Evolutionary conservation across 306 rosid genomes (phyloP).

Genomic region (Fagus crenata): DNA sequence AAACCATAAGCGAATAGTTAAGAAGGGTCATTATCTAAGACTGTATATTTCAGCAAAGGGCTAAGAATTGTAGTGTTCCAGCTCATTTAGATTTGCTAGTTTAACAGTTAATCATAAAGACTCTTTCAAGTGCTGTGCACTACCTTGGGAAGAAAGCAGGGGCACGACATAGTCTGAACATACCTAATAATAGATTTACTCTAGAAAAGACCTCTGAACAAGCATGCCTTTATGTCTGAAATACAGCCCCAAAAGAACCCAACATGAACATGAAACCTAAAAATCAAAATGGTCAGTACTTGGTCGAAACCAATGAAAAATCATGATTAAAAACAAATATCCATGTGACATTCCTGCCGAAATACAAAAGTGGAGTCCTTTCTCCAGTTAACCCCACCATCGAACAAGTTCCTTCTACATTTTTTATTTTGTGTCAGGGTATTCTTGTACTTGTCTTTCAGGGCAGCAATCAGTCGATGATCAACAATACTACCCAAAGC

Average conservation of each 20-base stretch:
- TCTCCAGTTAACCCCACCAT: not conserved
- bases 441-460: slow-evolving; percentile 64
- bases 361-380: not conserved
- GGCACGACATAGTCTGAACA: not conserved
- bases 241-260: not conserved
- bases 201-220: not conserved
- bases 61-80: not conserved
- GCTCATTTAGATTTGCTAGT: not conserved
- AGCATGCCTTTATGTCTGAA: not conserved
- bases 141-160: not conserved
- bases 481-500: slow-evolving; percentile 60
- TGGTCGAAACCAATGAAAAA: not conserved
- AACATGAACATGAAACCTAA: not conserved
- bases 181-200: not conserved
- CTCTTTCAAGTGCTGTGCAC: not conserved
- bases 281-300: not conserved
- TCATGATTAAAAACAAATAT: not conserved
- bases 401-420: slow-evolving; percentile 20
- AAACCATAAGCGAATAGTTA: not conserved
- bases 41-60: not conserved
- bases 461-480: slow-evolving; percentile 79
- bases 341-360: not conserved
- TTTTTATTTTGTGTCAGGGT: slow-evolving; percentile 33
- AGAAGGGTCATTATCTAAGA: not conserved
- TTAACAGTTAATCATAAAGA: not conserved